These are phyloP conservation scores for Candida xiaguanensis DNA, from an alignment of 805 yeast species.

Conservation along the genomic window DNA sequence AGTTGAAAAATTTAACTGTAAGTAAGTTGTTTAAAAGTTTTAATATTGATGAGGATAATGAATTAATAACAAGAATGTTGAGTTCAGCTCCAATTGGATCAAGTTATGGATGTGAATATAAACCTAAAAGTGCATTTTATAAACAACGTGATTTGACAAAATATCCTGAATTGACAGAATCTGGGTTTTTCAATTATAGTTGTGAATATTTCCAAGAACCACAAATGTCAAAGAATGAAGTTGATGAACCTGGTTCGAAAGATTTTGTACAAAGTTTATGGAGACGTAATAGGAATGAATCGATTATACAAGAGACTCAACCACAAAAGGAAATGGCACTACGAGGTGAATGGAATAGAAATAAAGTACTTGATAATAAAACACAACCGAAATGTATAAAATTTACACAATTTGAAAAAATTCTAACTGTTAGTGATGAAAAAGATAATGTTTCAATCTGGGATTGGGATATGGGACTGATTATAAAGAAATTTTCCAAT, in stretches of 20 bases:
- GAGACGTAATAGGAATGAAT: slow-evolving; percentile 87
- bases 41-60: slow-evolving; percentile 40
- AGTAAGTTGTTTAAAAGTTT: slow-evolving; percentile 34
- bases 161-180: slow-evolving; percentile 44
- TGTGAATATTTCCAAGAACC: slow-evolving; percentile 96
- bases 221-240: slow-evolving; percentile 78
- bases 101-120: slow-evolving; percentile 41
- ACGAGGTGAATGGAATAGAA: slow-evolving; percentile 80
- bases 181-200: slow-evolving; percentile 69
- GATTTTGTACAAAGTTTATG: slow-evolving; percentile 79
- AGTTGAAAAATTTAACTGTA: slow-evolving; percentile 29
- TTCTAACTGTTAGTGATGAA: slow-evolving; percentile 75
- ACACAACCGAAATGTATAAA: slow-evolving; percentile 76
- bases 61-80: slow-evolving; percentile 34
- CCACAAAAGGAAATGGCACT: slow-evolving; percentile 81
- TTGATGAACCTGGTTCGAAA: slow-evolving; percentile 89
- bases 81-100: slow-evolving; percentile 33
- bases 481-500: slow-evolving; percentile 68
- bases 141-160: slow-evolving; percentile 29
- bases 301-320: slow-evolving; percentile 83
- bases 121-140: slow-evolving; percentile 59
- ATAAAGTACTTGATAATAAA: slow-evolving; percentile 59
- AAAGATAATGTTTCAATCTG: slow-evolving; percentile 79
- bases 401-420: slow-evolving; percentile 89
- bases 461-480: slow-evolving; percentile 73